These are phyloP conservation scores for Aspergillus haitiensis DNA, from an alignment of 495 filamentous ascomycete species.

Conservation along the genomic window DNA sequence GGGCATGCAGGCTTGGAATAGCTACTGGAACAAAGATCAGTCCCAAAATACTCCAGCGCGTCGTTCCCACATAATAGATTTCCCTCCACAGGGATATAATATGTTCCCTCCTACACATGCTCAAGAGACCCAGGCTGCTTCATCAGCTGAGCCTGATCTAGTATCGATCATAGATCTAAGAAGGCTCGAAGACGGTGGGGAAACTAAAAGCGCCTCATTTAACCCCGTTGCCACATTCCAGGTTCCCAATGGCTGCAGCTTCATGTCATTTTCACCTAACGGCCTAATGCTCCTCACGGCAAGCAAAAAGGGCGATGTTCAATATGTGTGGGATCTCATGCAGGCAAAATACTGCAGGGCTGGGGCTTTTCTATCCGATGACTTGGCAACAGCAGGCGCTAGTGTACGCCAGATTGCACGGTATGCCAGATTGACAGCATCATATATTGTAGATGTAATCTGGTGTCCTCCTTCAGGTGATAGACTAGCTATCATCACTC, in stretches of 20 bases:
- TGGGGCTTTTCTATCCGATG: constrained; percentile 42
- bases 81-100: constrained; percentile 32
- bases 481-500: constrained; percentile 79
- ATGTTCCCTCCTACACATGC: constrained; percentile 78
- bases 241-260: constrained; percentile 82
- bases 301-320: constrained; percentile 87
- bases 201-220: constrained; percentile 37
- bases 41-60: constrained; percentile 28
- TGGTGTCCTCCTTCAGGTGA: constrained; percentile 84
- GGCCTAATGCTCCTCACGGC: constrained; percentile 84
- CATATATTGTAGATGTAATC: constrained; percentile 82
- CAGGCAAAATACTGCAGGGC: constrained; percentile 51
- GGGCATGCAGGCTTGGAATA: constrained; percentile 82
- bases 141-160: constrained; percentile 66
- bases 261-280: constrained; percentile 82
- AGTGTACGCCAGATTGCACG: constrained; percentile 80
- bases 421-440: constrained; percentile 86
- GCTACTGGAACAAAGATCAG: constrained; percentile 76
- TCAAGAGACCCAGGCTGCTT: constrained; percentile 44
- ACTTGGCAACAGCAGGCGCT: constrained; percentile 29
- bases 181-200: constrained; percentile 53
- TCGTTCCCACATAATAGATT: constrained; percentile 32
- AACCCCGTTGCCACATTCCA: constrained; percentile 78
- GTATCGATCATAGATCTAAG: constrained; percentile 85
- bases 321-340: constrained; percentile 92